Evolutionary conservation across 176 grass and related monocot genomes (phyloP).

Genomic region (Tillandsia fasciculata): DNA sequence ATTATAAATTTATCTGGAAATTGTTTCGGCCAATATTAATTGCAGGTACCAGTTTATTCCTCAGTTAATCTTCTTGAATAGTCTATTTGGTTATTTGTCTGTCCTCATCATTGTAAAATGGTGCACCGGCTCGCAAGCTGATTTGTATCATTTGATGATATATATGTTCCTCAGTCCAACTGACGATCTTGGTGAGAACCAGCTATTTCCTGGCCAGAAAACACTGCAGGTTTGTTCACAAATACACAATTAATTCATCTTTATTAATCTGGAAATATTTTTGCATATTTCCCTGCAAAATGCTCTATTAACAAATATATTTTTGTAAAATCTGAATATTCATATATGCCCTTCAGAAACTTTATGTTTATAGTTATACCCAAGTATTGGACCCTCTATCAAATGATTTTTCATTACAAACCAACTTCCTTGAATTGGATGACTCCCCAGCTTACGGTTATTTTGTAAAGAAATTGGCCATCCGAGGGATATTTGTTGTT

Average conservation of each 20-base stretch:
- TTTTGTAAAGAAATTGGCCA: too few species aligned
- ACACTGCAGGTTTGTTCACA: constrained; percentile 49
- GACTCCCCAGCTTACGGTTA: too few species aligned
- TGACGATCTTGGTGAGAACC: constrained; percentile 80
- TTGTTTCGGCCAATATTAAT: constrained; percentile 7
- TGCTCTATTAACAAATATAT: neutral
- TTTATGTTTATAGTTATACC: too few species aligned
- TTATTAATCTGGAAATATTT: neutral
- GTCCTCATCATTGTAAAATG: constrained; percentile 86
- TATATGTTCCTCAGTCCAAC: constrained; percentile 97
- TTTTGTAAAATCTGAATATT: neutral
- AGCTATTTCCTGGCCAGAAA: constrained; percentile 87
- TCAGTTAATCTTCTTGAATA: constrained; percentile 90
- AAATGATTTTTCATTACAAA: too few species aligned
- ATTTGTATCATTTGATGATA: constrained; percentile 97
- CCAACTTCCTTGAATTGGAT: too few species aligned
- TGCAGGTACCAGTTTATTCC: constrained; percentile 77
- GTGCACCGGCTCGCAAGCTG: constrained; percentile 82
- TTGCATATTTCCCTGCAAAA: neutral
- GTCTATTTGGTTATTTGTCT: constrained; percentile 88
- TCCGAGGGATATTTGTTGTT: too few species aligned
- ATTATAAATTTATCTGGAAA: neutral
- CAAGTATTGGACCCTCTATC: too few species aligned
- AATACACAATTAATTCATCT: too few species aligned
- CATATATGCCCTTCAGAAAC: neutral